Conservation (phyloP, 2,329 filamentous ascomycete species). For the Colletotrichum graminicola region DNA sequence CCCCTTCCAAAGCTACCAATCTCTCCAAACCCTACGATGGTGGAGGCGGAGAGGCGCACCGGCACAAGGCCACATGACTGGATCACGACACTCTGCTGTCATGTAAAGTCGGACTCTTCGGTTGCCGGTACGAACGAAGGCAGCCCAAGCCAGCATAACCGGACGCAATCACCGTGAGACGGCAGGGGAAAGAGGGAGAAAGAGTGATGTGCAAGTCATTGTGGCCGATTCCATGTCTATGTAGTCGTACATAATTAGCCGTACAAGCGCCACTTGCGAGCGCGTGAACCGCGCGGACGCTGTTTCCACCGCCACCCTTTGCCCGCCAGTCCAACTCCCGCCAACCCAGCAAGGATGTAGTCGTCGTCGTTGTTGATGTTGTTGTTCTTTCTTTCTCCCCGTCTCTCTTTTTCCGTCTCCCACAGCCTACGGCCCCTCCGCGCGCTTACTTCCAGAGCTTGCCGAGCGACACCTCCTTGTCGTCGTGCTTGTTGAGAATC, state of each 20-base stretch:
- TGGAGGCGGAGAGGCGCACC: neutral
- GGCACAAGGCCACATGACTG: neutral
- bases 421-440: conserved; percentile 15
- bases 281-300: conserved; percentile 24
- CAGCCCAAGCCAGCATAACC: neutral
- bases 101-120: neutral
- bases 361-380: neutral
- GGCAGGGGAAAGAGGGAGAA: conserved; percentile 1
- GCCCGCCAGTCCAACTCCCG: conserved; percentile 31
- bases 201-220: conserved; percentile 30
- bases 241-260: conserved; percentile 42
- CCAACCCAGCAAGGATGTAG: conserved; percentile 39
- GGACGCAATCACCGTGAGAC: neutral
- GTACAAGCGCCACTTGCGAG: conserved; percentile 36
- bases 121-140: neutral
- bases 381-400: conserved; percentile 17
- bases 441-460: conserved; percentile 74
- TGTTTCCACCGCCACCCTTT: conserved; percentile 22
- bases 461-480: conserved; percentile 92
- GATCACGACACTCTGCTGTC: neutral
- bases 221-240: conserved; percentile 41
- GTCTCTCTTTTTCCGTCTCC: neutral
- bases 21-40: neutral
- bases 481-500: conserved; percentile 99
- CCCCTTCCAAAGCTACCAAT: neutral